Base-by-base conservation (phyloP, 192 early-diverging fungal species). In the Diversispora epigaea region DNA sequence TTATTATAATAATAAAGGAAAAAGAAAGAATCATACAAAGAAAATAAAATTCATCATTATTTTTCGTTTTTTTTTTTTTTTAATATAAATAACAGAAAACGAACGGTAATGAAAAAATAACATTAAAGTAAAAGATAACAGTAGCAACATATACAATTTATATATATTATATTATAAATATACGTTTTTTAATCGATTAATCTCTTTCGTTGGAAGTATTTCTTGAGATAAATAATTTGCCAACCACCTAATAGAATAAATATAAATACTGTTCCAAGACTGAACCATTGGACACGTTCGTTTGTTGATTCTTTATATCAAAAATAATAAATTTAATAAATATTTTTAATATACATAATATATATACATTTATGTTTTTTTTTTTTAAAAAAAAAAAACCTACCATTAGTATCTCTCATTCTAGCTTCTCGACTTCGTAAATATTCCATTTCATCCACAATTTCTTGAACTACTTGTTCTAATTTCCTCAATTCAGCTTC, bases 181-280 rank as follows among this genome's bases (percentile, higher is more conserved):
- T 60, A 25, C 11, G 8, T 1, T 56, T 56, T 78, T 84, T 85
- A 94, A 72, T 88, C 86, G 52, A 94, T 92, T 52, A 94, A 87
- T 83, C 92, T 91, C 90, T 96, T 96, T 79, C 89, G 85, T 77
- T 92, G 88, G 91, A 96, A 95, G 88, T 93, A 96, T 43, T 84
- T 85, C 68, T 89, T 87, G 69, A 97, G 81, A 77, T 96, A 98
- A 14, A 91, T 79, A 45, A 96, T 86, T 81, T 98, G 94, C 90
- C 91, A 93, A 19, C 75, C 81, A 25, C 89, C 91, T 66, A 94
- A 84, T 14, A 81, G 79, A 41, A 94, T 80, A 32, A 96, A 77
- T 41, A 89, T 83, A 62, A 92, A 79, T 71, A 98, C 86, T 11
- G 93, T 90, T 22, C 93, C 73, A 6, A 91, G 85, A 76, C 89